Conservation (phyloP, 805 yeast genomes). For the Maudiozyma saulgeensis region DNA sequence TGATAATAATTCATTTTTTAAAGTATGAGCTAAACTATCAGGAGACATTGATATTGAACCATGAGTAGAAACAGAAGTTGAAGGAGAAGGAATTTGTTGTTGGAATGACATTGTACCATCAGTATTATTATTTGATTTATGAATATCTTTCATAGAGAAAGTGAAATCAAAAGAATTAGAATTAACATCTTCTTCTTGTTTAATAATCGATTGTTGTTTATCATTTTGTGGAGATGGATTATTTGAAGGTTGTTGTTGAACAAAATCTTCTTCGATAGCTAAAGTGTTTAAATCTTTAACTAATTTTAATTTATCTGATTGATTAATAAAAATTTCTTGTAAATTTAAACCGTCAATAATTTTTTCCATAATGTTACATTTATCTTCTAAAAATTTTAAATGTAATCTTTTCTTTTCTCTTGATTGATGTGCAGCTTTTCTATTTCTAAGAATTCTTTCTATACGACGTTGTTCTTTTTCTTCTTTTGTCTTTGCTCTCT, state of each 20-base stretch:
- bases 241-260: not conserved
- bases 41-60: not conserved
- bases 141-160: not conserved
- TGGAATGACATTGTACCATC: not conserved
- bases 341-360: conserved; percentile 17
- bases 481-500: conserved; percentile 91
- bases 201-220: not conserved
- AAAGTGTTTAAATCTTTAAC: not conserved
- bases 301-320: conserved; percentile 1
- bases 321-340: conserved; percentile 5
- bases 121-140: not conserved
- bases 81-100: conserved; percentile 1
- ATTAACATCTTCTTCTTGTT: not conserved
- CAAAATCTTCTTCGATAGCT: not conserved
- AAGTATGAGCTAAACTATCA: not conserved
- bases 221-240: not conserved
- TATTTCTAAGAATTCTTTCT: conserved; percentile 84
- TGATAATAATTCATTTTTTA: not conserved
- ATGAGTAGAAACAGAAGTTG: not conserved
- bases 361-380: conserved; percentile 27
- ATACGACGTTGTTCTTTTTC: conserved; percentile 95
- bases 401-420: conserved; percentile 93
- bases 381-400: conserved; percentile 69
- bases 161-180: not conserved
- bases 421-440: conserved; percentile 96